These are phyloP conservation scores for Apiospora kogelbergensis DNA, from an alignment of 2,329 filamentous ascomycete species.

Conservation along the genomic window DNA sequence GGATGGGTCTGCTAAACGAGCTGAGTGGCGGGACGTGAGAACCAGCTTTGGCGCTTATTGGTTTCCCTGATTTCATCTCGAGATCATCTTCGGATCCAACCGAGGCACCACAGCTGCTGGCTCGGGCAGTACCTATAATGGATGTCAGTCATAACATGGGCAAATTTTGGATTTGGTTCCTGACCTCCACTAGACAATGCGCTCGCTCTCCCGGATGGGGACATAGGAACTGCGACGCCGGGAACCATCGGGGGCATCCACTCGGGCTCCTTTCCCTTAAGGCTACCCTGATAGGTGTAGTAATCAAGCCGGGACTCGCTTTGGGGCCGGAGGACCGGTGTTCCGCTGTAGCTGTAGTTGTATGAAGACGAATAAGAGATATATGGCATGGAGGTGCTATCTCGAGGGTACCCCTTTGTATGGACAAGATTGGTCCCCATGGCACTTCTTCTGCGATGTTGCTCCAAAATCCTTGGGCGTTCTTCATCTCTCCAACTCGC, in stretches of 20 bases:
- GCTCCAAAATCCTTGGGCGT: slow-evolving; percentile 46
- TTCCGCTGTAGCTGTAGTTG: slow-evolving; percentile 44
- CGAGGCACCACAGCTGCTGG: not conserved
- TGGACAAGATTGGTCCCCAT: slow-evolving; percentile 40
- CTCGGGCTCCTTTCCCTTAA: slow-evolving; percentile 28
- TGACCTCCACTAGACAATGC: not conserved
- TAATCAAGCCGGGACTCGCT: slow-evolving; percentile 22
- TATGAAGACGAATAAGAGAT: slow-evolving; percentile 46
- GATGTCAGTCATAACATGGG: not conserved
- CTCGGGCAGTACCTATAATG: not conserved
- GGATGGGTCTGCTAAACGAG: not conserved
- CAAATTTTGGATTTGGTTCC: not conserved
- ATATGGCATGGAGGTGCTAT: slow-evolving; percentile 46
- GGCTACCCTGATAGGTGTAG: slow-evolving; percentile 16
- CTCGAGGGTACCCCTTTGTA: slow-evolving; percentile 38
- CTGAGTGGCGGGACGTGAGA: not conserved
- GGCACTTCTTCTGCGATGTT: slow-evolving; percentile 50
- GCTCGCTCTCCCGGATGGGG: not conserved
- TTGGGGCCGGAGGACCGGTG: slow-evolving; percentile 29
- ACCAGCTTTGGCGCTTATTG: not conserved
- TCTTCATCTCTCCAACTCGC: slow-evolving; percentile 50
- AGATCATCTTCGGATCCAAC: slow-evolving; percentile 1
- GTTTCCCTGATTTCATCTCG: not conserved
- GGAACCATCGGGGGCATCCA: not conserved
- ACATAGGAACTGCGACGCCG: not conserved